Conservation (phyloP, 495 filamentous ascomycete genomes). For the Aspergillus sclerotioniger region DNA sequence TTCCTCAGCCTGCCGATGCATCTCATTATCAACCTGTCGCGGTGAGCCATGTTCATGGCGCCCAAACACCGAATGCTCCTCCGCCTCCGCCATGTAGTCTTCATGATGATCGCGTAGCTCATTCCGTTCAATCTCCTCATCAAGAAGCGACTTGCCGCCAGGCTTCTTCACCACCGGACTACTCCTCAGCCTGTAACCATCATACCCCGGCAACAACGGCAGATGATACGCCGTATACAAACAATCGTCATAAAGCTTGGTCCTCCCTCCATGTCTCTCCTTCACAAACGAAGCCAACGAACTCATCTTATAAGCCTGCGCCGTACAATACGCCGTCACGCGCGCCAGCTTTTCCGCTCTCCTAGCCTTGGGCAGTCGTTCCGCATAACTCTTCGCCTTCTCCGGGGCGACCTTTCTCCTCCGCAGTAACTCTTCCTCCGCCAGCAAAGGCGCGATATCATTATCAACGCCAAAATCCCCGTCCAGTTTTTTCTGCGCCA, state of each 20-base stretch:
- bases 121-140: slow-evolving; percentile 95
- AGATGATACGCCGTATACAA: slow-evolving; percentile 94
- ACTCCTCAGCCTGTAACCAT: slow-evolving; percentile 84
- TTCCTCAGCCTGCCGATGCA: slow-evolving; percentile 3
- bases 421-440: slow-evolving; percentile 71
- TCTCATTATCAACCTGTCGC: slow-evolving; percentile 8
- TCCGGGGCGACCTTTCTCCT: slow-evolving; percentile 56
- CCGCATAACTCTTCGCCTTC: slow-evolving; percentile 89
- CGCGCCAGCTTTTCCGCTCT: slow-evolving; percentile 83
- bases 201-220: slow-evolving; percentile 77
- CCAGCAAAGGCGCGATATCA: slow-evolving; percentile 67
- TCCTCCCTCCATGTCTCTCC: slow-evolving; percentile 85
- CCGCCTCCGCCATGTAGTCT: slow-evolving; percentile 69
- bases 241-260: slow-evolving; percentile 99
- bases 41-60: slow-evolving; percentile 23
- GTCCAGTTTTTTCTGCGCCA: slow-evolving; percentile 38
- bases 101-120: slow-evolving; percentile 87
- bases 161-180: slow-evolving; percentile 89
- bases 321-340: slow-evolving; percentile 95
- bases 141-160: slow-evolving; percentile 86
- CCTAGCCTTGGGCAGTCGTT: slow-evolving; percentile 85
- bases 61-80: slow-evolving; percentile 38
- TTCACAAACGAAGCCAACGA: slow-evolving; percentile 83
- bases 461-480: slow-evolving; percentile 58
- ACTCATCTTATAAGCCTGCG: slow-evolving; percentile 86